These are phyloP conservation scores for Pinus taeda DNA, from an alignment of 75 land plant species.

Conservation along the genomic window DNA sequence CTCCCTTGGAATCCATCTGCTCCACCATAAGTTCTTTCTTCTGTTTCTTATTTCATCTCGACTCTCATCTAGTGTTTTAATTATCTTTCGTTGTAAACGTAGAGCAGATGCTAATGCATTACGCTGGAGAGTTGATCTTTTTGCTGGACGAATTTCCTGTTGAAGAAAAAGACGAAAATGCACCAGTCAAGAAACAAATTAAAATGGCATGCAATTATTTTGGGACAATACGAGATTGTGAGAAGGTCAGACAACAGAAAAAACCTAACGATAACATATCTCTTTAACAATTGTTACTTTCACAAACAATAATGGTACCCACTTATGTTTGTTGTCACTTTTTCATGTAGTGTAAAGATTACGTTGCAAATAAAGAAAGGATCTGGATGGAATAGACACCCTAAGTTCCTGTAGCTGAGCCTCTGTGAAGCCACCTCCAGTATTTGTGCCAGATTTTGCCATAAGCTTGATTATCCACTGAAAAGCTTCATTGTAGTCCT, in stretches of 20 bases:
- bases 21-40: constrained; percentile 89
- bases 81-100: constrained; percentile 71
- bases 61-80: constrained; percentile 70
- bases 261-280: neutral
- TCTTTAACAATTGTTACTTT: neutral
- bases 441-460: constrained; percentile 88
- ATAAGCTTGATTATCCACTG: constrained; percentile 73
- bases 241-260: neutral
- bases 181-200: neutral
- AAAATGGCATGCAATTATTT: neutral
- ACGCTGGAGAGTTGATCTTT: constrained; percentile 62
- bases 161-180: neutral
- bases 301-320: neutral
- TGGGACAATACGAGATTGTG: neutral
- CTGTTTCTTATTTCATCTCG: constrained; percentile 63
- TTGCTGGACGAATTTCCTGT: constrained; percentile 73
- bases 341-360: neutral
- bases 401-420: constrained; percentile 83
- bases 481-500: constrained; percentile 72
- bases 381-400: constrained; percentile 31
- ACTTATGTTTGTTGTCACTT: neutral
- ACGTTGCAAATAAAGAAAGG: neutral
- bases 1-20: constrained; percentile 83
- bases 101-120: constrained; percentile 91
- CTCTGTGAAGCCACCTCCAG: constrained; percentile 94